These are phyloP conservation scores for Metrosideros polymorpha DNA, from an alignment of 441 rosid genomes.

Conservation along the genomic window DNA sequence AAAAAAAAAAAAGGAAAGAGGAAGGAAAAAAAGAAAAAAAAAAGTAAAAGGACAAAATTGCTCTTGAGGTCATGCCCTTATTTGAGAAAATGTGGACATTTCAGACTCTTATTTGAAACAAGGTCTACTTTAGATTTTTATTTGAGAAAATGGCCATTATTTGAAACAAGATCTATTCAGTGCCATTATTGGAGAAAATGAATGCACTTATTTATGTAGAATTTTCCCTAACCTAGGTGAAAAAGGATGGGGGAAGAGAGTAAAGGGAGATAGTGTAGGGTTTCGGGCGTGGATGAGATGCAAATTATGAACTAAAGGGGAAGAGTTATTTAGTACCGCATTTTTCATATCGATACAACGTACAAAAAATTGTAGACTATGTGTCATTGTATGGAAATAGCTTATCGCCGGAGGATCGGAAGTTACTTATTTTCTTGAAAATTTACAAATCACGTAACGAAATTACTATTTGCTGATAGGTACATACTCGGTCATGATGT, in stretches of 20 bases:
- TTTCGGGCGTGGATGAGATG: neutral
- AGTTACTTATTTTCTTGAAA: neutral
- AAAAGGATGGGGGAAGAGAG: neutral
- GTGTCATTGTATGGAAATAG: neutral
- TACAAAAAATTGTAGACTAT: neutral
- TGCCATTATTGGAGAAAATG: no score
- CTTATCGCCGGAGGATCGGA: neutral
- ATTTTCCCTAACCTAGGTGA: neutral
- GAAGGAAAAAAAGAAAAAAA: no score
- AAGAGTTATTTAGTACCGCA: neutral
- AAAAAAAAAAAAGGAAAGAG: no score
- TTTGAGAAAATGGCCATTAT: no score
- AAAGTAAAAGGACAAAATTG: no score
- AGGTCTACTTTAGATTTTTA: no score
- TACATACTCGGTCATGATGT: no score
- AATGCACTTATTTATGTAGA: no score
- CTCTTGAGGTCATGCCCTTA: no score
- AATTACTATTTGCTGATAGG: neutral
- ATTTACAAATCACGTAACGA: neutral
- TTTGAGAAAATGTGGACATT: no score
- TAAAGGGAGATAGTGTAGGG: neutral
- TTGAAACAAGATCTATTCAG: no score
- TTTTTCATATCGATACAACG: neutral
- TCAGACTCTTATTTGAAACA: no score
- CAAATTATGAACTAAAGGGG: neutral